Evolutionary conservation across 768 basidiomycete species (phyloP).

Genomic region (Udeniomyces megalosporus): DNA sequence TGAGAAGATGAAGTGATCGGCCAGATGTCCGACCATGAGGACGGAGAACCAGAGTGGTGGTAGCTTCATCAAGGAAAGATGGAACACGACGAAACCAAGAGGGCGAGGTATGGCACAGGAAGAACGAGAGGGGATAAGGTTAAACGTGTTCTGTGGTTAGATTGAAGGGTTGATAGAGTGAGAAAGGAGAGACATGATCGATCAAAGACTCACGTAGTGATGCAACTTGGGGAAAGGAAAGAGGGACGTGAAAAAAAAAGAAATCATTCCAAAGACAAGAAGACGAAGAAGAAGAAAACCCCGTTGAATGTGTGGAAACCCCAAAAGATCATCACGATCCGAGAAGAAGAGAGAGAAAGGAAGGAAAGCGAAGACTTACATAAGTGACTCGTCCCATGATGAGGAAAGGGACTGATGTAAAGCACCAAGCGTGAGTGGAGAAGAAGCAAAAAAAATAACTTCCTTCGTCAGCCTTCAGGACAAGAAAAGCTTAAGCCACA

Average conservation of each 20-base stretch:
- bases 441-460: background rate
- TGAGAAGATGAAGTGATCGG: conserved; percentile 85
- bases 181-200: background rate
- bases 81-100: background rate
- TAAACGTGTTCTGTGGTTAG: background rate
- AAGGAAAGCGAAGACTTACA: background rate
- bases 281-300: too few relatives aligned
- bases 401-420: conserved; percentile 64
- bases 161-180: background rate
- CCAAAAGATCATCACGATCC: conserved; percentile 39
- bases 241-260: too few relatives aligned
- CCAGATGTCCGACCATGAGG: conserved; percentile 70
- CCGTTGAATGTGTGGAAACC: too few relatives aligned
- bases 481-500: too few relatives aligned
- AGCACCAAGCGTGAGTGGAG: too few relatives aligned
- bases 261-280: too few relatives aligned
- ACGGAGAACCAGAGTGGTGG: conserved; percentile 96
- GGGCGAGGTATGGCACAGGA: background rate
- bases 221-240: conserved; percentile 37
- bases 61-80: conserved; percentile 29
- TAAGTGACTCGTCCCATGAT: conserved; percentile 77
- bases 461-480: too few relatives aligned
- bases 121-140: background rate
- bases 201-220: conserved; percentile 65
- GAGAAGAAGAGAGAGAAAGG: background rate